Evolutionary conservation across 495 filamentous ascomycete species (phyloP), one percentile per base, ranked within the genome.

Genomic region (Penicillium malachiteum): DNA sequence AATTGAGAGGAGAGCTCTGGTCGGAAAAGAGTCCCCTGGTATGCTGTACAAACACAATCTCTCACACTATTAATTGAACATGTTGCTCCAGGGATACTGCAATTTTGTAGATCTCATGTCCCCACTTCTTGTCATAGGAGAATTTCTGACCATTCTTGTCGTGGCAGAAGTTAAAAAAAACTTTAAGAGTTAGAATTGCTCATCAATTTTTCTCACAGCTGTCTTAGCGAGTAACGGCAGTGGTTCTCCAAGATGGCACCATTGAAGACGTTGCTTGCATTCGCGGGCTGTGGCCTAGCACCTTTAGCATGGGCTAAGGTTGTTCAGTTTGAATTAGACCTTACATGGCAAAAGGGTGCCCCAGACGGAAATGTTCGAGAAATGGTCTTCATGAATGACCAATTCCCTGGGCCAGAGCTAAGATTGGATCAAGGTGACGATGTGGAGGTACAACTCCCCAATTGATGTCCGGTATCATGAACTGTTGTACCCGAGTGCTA

Each of bases 341-440:
- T 78, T 3, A 78, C 75, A 7, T 77, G 73, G 74, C 57, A 72
- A 21, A 59, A 48, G 3, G 57, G 67, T 1, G 59, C 73, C 0
- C 75, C 75, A 0, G 68, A 78, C 66, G 76, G 77, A 42, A 44
- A 63, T 16, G 48, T 47, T 21, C 59, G 77, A 16, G 59, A 78
- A 5, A 71, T 82, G 41, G 71, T 84, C 7, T 76, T 83, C 17
- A 73, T 83, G 47, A 85, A 85, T 64, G 77, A 76, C 12, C 75
- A 79, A 7, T 84, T 78, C 49, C 82, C 82, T 0, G 81, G 79
- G 0, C 82, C 81, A 0, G 41, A 76, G 17, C 73, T 85, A 37
- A 71, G 79, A 47, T 66, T 80, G 2, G 79, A 82, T 56, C 77
- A 83, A 70, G 81, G 80, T 8, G 81, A 85, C 60, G 73, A 71